Base-by-base conservation (phyloP, 495 filamentous ascomycete genomes). In the Aspergillus sparsus region DNA sequence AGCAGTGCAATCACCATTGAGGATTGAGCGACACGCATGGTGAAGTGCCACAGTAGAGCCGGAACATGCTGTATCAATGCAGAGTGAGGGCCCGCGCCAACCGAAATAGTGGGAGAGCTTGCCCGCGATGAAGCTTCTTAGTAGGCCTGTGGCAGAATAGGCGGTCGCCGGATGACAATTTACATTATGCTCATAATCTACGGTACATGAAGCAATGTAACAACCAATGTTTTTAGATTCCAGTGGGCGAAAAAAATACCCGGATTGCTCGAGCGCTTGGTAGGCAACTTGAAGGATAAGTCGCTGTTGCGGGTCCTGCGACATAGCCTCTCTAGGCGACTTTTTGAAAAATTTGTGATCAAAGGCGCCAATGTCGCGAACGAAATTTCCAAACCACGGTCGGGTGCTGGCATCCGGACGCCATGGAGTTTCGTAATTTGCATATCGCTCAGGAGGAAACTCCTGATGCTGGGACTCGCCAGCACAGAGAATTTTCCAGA, bases 301-400 rank as follows among this genome's bases (percentile, higher is more conserved):
- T 0, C 83, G 68, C 44, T 81, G 81, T 53, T 83, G 80, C 0
- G 82, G 84, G 52, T 85, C 84, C 66, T 78, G 80, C 3, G 72
- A 68, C 15, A 66, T 61, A 0, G 75, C 74, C 63, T 87, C 84
- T 4, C 78, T 69, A 0, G 76, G 67, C 13, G 66, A 75, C 39
- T 69, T 75, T 51, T 71, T 75, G 73, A 84, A 87, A 70, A 86
- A 85, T 6, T 68, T 61, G 47, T 81, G 75, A 55, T 87, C 84
- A 37, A 82, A 84, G 11, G 68, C 68, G 53, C 81, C 79, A 12
- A 61, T 58, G 36, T 78, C 71, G 11, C 65, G 52, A 7, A 85
- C 53, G 39, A 83, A 82, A 49, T 82, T 81, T 0, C 74, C 82
- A 21, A 67, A 80, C 71, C 70, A 82, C 7, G 75, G 75, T 1